phyloP scores from a whole-genome alignment of 228 moss, liverwort and hornwort genomes.

The Sphagnum magellanicum region DNA sequence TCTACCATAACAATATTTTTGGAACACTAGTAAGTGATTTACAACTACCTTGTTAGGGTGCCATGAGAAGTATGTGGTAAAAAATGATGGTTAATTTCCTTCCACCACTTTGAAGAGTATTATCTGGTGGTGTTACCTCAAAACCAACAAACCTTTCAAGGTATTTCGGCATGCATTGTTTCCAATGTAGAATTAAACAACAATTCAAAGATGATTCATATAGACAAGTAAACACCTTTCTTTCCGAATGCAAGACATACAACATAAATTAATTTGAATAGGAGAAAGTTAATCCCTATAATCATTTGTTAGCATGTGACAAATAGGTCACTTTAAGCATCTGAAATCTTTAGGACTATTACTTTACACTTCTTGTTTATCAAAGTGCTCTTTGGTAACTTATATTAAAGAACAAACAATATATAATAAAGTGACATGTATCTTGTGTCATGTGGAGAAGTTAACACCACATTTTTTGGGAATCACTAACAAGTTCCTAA shows the following conservation, averaged over 20 bases:
- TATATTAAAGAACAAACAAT: background rate
- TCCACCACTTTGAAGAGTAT: conserved; percentile 41
- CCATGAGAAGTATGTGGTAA: conserved; percentile 40
- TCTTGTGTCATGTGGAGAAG: background rate
- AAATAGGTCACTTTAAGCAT: background rate
- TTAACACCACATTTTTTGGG: background rate
- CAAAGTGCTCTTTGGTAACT: background rate
- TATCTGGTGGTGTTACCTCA: conserved; percentile 24
- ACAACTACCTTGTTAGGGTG: conserved; percentile 39
- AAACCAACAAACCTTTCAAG: conserved; percentile 18
- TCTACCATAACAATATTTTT: background rate
- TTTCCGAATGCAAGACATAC: background rate
- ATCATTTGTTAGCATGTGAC: background rate
- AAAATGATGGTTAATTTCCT: conserved; percentile 44
- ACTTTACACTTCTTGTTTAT: background rate
- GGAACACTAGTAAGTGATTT: background rate
- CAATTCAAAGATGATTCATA: background rate
- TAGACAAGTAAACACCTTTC: background rate
- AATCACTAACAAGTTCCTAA: background rate
- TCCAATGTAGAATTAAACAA: no score
- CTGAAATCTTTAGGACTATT: background rate
- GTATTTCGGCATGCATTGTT: conserved; percentile 26
- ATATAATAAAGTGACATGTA: background rate
- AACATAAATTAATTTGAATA: background rate
- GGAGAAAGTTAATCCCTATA: background rate